Evolutionary conservation across 2,329 filamentous ascomycete species (phyloP).

Genomic region (Emericellopsis atlantica): DNA sequence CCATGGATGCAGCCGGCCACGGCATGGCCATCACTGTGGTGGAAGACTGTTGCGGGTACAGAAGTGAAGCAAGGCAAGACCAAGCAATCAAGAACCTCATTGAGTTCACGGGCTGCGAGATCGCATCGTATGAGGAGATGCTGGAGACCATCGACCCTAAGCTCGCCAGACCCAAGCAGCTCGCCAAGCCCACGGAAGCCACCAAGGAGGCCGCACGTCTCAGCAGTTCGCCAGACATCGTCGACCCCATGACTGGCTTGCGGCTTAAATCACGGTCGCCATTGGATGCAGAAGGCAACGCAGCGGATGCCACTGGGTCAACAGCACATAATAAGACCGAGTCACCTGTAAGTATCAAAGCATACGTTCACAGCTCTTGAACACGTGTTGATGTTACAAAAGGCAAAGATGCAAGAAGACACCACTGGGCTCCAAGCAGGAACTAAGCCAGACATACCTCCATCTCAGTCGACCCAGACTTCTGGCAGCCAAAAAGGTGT

Average conservation of each 20-base stretch:
- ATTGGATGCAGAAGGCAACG: not conserved
- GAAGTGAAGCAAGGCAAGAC: constrained; percentile 54
- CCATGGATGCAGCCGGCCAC: constrained; percentile 77
- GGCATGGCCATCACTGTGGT: constrained; percentile 79
- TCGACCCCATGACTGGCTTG: constrained; percentile 17
- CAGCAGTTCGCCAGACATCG: constrained; percentile 14
- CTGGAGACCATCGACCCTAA: constrained; percentile 17
- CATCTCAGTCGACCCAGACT: too few species aligned
- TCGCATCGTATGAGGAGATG: constrained; percentile 48
- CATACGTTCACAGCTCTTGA: too few species aligned
- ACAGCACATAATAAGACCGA: not conserved
- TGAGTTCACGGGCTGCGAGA: constrained; percentile 61
- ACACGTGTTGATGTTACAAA: too few species aligned
- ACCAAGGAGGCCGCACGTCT: not conserved
- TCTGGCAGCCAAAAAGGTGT: too few species aligned
- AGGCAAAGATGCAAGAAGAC: too few species aligned
- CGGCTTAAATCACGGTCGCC: constrained; percentile 8
- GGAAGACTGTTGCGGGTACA: constrained; percentile 79
- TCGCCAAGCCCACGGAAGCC: constrained; percentile 3
- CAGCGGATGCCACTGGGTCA: not conserved
- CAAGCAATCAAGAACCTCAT: constrained; percentile 59
- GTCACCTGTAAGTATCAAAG: not conserved
- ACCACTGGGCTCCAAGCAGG: too few species aligned
- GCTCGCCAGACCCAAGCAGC: not conserved
- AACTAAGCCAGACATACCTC: too few species aligned